Conservation (phyloP, 139 green algal genomes). For the Pleodorina starrii region DNA sequence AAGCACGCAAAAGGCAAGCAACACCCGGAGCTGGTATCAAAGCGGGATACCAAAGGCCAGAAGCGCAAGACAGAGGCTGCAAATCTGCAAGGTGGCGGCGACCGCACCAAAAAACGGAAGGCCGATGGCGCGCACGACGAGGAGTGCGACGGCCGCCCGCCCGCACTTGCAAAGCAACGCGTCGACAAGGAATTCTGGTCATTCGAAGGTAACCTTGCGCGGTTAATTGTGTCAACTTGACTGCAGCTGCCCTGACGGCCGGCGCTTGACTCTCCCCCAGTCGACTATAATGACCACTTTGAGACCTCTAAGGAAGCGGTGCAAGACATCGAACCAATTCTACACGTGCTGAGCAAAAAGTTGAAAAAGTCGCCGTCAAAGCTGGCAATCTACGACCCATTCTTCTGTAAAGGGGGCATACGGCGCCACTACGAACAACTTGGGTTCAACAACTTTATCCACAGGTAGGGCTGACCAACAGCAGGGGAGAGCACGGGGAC, state of each 20-base stretch:
- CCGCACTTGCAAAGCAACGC: neutral
- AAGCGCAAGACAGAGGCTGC: neutral
- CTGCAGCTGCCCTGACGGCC: too few species aligned
- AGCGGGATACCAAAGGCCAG: neutral
- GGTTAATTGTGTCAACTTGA: too few species aligned
- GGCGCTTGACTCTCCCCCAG: too few species aligned
- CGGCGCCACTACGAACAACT: slow-evolving; percentile 39
- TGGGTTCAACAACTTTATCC: slow-evolving; percentile 43
- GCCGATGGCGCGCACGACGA: neutral
- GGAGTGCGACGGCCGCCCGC: neutral
- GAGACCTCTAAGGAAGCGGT: slow-evolving; percentile 12
- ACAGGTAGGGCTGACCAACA: slow-evolving; percentile 12
- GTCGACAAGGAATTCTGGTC: neutral
- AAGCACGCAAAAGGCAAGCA: neutral
- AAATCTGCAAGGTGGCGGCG: neutral
- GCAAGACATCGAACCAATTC: slow-evolving; percentile 12
- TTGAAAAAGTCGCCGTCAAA: neutral
- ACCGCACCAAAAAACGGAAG: neutral
- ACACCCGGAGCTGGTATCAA: neutral
- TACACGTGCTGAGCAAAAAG: slow-evolving; percentile 12
- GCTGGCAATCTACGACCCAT: slow-evolving; percentile 29
- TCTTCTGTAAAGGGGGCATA: slow-evolving; percentile 49
- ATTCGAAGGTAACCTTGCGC: slow-evolving; percentile 13
- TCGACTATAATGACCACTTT: slow-evolving; percentile 57
- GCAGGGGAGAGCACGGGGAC: neutral